phyloP scores from a whole-genome alignment of 2,329 filamentous ascomycete species.

The Penicillium vulpinum region DNA sequence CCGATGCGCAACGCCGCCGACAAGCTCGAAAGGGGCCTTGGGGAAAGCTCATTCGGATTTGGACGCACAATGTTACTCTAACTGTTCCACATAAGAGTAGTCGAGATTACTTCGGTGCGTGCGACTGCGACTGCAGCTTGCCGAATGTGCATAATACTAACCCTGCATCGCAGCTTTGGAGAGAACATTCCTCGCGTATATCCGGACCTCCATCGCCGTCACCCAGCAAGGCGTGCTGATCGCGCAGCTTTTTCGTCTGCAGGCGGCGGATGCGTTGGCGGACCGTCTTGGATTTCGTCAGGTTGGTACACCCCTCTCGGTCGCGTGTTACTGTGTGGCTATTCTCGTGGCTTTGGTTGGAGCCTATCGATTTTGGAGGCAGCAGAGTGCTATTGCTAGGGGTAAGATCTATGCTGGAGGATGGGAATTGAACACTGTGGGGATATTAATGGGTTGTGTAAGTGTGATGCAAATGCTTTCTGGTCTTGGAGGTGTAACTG shows the following conservation, averaged over 20 bases:
- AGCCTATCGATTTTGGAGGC: conserved; percentile 59
- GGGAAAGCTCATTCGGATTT: conserved; percentile 76
- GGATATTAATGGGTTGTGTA: conserved; percentile 50
- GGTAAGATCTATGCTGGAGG: conserved; percentile 61
- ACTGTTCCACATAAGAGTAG: conserved; percentile 43
- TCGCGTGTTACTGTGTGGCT: conserved; percentile 52
- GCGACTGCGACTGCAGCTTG: not conserved
- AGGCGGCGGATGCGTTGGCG: conserved; percentile 46
- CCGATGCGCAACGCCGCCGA: conserved; percentile 5
- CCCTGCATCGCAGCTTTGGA: conserved; percentile 60
- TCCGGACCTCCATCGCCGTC: conserved; percentile 68
- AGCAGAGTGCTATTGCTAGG: conserved; percentile 59
- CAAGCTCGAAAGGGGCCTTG: conserved; percentile 49
- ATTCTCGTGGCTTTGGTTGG: conserved; percentile 56
- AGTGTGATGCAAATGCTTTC: conserved; percentile 29
- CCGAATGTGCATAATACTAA: not conserved
- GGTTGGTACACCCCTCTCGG: conserved; percentile 60
- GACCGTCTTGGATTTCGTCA: conserved; percentile 58
- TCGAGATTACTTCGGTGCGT: conserved; percentile 45
- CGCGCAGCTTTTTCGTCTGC: conserved; percentile 66
- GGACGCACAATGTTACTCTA: conserved; percentile 58
- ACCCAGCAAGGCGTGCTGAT: conserved; percentile 66
- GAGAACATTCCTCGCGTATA: conserved; percentile 71
- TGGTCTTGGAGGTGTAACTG: not conserved
- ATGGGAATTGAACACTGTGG: conserved; percentile 57